phyloP scores from a whole-genome alignment of 371 early-diverging fungal genomes.

The Mucor circinelloides region DNA sequence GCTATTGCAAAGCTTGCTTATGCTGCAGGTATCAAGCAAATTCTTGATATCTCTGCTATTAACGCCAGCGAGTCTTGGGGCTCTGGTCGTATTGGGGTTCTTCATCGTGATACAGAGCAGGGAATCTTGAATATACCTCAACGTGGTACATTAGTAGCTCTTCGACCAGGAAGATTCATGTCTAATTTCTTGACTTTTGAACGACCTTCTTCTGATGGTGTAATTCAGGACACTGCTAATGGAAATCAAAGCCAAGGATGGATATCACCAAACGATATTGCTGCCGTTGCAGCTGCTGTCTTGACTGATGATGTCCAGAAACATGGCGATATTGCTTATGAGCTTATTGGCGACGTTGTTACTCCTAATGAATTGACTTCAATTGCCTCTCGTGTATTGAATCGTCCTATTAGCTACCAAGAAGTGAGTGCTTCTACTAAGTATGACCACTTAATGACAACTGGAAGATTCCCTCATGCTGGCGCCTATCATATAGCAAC shows the following conservation, averaged over 20 bases:
- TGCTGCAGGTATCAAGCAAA: constrained; percentile 35
- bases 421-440: neutral
- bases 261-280: constrained; percentile 31
- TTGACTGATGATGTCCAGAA: constrained; percentile 23
- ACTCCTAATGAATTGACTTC: constrained; percentile 4
- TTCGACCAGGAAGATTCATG: constrained; percentile 43
- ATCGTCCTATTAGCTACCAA: constrained; percentile 10
- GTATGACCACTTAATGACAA: neutral
- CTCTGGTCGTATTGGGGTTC: neutral
- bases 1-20: constrained; percentile 24
- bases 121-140: constrained; percentile 24
- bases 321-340: constrained; percentile 23
- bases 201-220: neutral
- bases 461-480: neutral
- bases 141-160: constrained; percentile 24
- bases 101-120: constrained; percentile 30
- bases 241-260: constrained; percentile 2
- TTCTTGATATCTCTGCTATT: constrained; percentile 34
- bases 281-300: constrained; percentile 21
- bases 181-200: constrained; percentile 20
- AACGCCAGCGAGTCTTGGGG: constrained; percentile 21
- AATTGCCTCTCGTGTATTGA: constrained; percentile 9
- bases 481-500: neutral
- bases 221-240: constrained; percentile 6
- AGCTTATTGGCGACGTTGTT: constrained; percentile 6